These are phyloP conservation scores for Botryosphaeria agaves DNA, from an alignment of 2,329 filamentous ascomycete species.

Conservation along the genomic window DNA sequence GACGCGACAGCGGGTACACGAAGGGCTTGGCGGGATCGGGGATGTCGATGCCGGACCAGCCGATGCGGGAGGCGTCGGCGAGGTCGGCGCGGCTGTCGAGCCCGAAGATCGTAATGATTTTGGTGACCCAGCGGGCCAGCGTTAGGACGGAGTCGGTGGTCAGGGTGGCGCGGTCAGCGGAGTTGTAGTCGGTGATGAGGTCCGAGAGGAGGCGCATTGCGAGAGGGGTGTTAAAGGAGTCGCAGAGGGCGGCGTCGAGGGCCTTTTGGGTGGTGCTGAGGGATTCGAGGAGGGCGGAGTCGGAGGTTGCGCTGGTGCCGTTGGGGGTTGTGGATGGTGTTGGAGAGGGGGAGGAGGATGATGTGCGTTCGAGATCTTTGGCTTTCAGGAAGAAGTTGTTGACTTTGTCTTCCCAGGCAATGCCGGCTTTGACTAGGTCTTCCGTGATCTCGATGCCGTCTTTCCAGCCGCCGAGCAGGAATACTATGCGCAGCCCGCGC, in stretches of 20 bases:
- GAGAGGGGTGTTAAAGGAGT: constrained; percentile 74
- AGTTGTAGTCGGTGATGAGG: constrained; percentile 63
- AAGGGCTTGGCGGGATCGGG: constrained; percentile 40
- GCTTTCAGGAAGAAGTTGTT: constrained; percentile 51
- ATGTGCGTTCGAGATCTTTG: constrained; percentile 25
- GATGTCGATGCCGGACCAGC: constrained; percentile 49
- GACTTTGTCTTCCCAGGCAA: constrained; percentile 64
- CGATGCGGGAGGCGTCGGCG: constrained; percentile 29
- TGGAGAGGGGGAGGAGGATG: background rate
- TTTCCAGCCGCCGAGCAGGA: constrained; percentile 77
- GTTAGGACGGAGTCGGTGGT: constrained; percentile 30
- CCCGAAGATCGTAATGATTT: constrained; percentile 70
- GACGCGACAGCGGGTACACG: constrained; percentile 38
- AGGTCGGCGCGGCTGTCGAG: constrained; percentile 41
- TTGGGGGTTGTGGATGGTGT: constrained; percentile 4
- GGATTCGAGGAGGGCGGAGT: constrained; percentile 20
- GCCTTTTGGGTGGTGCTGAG: constrained; percentile 37
- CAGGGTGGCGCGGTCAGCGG: constrained; percentile 25
- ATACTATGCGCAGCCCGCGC: constrained; percentile 66
- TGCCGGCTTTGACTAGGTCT: constrained; percentile 57
- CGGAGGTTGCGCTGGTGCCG: constrained; percentile 4
- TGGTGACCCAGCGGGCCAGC: constrained; percentile 63
- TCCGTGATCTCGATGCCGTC: constrained; percentile 83
- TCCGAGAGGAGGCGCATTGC: constrained; percentile 66
- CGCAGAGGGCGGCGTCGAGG: constrained; percentile 50